Evolutionary conservation across 768 basidiomycete species (phyloP).

Genomic region (Hypholoma sublateritium): DNA sequence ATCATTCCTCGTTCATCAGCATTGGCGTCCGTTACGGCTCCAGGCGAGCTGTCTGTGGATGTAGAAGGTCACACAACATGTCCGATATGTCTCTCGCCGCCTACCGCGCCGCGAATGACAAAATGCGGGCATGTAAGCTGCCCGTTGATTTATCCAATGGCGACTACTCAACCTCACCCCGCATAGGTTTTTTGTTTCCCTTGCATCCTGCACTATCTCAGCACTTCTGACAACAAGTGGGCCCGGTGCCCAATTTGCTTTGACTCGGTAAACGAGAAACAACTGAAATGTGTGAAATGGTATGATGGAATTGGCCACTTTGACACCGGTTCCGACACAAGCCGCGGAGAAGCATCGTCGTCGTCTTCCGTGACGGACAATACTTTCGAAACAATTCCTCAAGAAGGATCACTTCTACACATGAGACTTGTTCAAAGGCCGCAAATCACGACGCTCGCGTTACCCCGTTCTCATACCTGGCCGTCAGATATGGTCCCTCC

Average conservation of each 20-base stretch:
- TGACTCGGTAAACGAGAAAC: conserved; percentile 86
- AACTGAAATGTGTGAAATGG: conserved; percentile 94
- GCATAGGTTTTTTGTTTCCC: conserved; percentile 89
- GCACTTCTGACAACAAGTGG: conserved; percentile 85
- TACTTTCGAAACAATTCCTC: conserved; percentile 39
- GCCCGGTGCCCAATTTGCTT: conserved; percentile 95
- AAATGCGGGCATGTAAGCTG: conserved; percentile 94
- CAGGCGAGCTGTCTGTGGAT: conserved; percentile 37
- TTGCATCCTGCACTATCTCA: conserved; percentile 90
- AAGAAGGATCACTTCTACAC: conserved; percentile 59
- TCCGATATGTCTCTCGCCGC: conserved; percentile 94
- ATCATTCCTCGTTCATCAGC: conserved; percentile 85
- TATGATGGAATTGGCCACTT: conserved; percentile 50
- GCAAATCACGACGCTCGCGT: conserved; percentile 90
- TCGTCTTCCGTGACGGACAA: conserved; percentile 38
- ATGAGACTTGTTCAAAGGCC: conserved; percentile 94
- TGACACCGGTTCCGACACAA: conserved; percentile 31
- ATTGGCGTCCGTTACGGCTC: conserved; percentile 60
- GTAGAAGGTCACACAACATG: conserved; percentile 74
- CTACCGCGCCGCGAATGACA: conserved; percentile 89
- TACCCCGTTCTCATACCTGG: conserved; percentile 92
- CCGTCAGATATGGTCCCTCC: conserved; percentile 90
- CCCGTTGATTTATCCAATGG: conserved; percentile 6
- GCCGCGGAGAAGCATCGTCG: conserved; percentile 39
- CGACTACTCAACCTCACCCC: conserved; percentile 7